Evolutionary conservation across 306 rosid species (phyloP).

Genomic region (Prunus dulcis): DNA sequence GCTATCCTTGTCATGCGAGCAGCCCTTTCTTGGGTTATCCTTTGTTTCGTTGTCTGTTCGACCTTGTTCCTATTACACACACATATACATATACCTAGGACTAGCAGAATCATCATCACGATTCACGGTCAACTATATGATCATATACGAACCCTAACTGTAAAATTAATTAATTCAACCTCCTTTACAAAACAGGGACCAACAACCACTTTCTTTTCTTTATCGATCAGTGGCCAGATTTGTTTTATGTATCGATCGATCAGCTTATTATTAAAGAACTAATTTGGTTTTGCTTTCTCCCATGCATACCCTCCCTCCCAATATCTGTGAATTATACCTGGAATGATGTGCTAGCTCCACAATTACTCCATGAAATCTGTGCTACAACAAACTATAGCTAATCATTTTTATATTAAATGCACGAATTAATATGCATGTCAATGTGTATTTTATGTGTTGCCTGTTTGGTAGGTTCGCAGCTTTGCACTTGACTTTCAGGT

Average conservation of each 20-base stretch:
- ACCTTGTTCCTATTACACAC: slow-evolving; percentile 23
- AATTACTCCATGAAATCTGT: neutral
- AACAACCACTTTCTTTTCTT: neutral
- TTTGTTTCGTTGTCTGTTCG: slow-evolving; percentile 50
- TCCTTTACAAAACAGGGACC: neutral
- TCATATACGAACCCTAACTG: neutral
- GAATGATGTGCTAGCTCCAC: neutral
- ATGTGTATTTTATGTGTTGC: neutral
- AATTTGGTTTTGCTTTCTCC: neutral
- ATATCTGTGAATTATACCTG: neutral
- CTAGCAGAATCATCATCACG: no score
- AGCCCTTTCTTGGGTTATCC: slow-evolving; percentile 24
- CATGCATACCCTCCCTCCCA: neutral
- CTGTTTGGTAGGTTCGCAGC: slow-evolving; percentile 10
- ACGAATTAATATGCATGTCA: neutral
- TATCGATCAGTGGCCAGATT: neutral
- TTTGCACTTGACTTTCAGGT: slow-evolving; percentile 12
- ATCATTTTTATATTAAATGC: neutral
- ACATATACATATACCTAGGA: no score
- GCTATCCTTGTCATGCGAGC: slow-evolving; percentile 27
- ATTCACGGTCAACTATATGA: no score
- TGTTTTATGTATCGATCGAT: neutral
- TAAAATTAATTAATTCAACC: neutral
- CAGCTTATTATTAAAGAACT: neutral
- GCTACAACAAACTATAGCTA: neutral